phyloP scores from a whole-genome alignment of 2,329 filamentous ascomycete genomes.

The Falciphora oryzae region DNA sequence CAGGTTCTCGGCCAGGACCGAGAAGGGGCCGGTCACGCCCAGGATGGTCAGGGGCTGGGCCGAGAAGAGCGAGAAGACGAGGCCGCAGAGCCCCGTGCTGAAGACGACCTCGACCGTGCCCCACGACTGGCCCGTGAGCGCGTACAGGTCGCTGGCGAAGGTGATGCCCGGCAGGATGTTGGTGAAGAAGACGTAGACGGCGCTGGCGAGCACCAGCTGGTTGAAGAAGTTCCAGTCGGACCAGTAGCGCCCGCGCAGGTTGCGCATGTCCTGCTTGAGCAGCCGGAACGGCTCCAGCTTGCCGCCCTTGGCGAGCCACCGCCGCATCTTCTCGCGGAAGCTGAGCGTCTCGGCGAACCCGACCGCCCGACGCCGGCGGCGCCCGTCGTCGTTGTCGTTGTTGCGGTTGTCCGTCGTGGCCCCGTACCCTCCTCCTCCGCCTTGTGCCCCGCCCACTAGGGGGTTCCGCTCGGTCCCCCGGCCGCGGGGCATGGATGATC shows the following conservation, averaged over 20 bases:
- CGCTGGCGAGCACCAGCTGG: conserved; percentile 56
- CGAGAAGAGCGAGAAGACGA: conserved; percentile 57
- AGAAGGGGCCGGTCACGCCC: conserved; percentile 61
- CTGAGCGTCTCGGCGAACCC: not conserved
- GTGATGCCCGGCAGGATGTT: conserved; percentile 62
- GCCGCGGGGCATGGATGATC: not conserved
- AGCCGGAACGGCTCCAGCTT: conserved; percentile 47
- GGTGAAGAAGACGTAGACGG: conserved; percentile 62
- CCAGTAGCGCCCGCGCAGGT: conserved; percentile 39
- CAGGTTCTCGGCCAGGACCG: conserved; percentile 61
- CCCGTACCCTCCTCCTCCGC: not conserved
- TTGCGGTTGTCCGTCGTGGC: not conserved
- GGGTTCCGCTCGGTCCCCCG: not conserved
- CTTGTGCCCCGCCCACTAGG: not conserved
- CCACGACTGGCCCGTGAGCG: conserved; percentile 56
- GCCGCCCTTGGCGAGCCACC: conserved; percentile 25
- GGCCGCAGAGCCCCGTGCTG: conserved; percentile 57
- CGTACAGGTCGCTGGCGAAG: conserved; percentile 59
- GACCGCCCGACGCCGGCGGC: too few species aligned
- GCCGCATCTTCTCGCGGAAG: not conserved
- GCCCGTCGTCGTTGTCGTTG: too few species aligned
- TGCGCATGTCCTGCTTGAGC: conserved; percentile 41
- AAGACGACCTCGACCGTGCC: conserved; percentile 63
- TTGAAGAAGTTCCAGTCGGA: conserved; percentile 57
- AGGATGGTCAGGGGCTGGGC: conserved; percentile 60